phyloP scores from a whole-genome alignment of 192 early-diverging fungal species.

The Linderina pennispora region DNA sequence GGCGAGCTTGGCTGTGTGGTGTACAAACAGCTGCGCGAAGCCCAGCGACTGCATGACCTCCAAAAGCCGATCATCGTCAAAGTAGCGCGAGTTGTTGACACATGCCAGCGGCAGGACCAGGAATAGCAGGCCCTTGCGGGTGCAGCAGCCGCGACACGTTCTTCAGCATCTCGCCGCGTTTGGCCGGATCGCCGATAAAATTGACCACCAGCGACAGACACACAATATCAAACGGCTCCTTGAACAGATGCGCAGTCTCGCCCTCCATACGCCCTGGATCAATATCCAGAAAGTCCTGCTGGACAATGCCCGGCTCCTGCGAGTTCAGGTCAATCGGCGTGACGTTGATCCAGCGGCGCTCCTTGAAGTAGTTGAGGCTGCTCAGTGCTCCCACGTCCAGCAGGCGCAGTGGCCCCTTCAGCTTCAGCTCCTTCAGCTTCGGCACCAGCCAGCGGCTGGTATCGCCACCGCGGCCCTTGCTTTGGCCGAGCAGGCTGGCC shows the following conservation, averaged over 20 bases:
- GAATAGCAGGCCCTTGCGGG: constrained; percentile 57
- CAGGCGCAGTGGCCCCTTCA: constrained; percentile 42
- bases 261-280: neutral
- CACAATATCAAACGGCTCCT: constrained; percentile 59
- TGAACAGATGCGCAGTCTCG: constrained; percentile 8
- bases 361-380: constrained; percentile 65
- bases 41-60: constrained; percentile 60
- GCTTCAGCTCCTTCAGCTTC: constrained; percentile 39
- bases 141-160: constrained; percentile 47
- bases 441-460: constrained; percentile 77
- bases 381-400: constrained; percentile 84
- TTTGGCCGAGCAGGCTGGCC: constrained; percentile 75
- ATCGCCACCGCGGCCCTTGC: constrained; percentile 74
- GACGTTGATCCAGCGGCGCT: constrained; percentile 62
- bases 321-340: constrained; percentile 84
- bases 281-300: constrained; percentile 81
- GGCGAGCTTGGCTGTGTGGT: constrained; percentile 72
- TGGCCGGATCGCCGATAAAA: constrained; percentile 72
- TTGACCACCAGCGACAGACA: constrained; percentile 83
- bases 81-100: constrained; percentile 77
- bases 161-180: constrained; percentile 65
- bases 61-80: constrained; percentile 65
- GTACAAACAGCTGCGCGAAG: constrained; percentile 52
- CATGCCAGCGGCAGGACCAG: constrained; percentile 80
- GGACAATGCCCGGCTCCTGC: constrained; percentile 60